phyloP scores from a whole-genome alignment of 2,329 filamentous ascomycete genomes.

The Aureobasidium sp. region DNA sequence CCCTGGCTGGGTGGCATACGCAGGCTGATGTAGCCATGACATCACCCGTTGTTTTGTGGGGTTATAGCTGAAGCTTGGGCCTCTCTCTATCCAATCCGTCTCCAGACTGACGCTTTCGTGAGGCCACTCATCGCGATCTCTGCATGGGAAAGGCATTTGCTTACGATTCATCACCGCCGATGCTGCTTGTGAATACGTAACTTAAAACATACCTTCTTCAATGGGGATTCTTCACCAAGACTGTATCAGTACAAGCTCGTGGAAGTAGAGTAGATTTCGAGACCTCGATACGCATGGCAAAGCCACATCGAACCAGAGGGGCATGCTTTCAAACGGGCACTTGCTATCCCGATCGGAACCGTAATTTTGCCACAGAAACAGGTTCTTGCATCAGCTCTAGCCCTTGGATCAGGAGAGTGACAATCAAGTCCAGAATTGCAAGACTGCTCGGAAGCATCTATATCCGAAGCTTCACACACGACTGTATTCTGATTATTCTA shows the following conservation, averaged over 20 bases:
- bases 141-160: background rate
- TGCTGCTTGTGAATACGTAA: background rate
- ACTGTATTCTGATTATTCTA: background rate
- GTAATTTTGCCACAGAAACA: background rate
- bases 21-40: conserved; percentile 1
- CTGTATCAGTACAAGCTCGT: background rate
- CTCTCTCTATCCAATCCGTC: background rate
- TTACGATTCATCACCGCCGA: background rate
- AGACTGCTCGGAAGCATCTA: background rate
- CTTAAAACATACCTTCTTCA: no score
- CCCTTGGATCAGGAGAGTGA: background rate
- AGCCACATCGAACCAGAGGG: background rate
- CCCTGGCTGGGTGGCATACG: background rate
- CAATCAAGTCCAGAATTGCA: background rate
- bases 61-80: background rate
- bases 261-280: background rate
- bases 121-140: background rate
- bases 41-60: background rate
- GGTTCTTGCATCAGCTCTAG: background rate
- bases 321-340: background rate
- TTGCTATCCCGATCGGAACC: background rate
- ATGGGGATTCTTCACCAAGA: background rate
- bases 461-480: background rate
- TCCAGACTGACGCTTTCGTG: background rate
- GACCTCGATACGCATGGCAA: background rate